phyloP scores from a whole-genome alignment of 768 basidiomycete genomes.

The Amanita exitialis region DNA sequence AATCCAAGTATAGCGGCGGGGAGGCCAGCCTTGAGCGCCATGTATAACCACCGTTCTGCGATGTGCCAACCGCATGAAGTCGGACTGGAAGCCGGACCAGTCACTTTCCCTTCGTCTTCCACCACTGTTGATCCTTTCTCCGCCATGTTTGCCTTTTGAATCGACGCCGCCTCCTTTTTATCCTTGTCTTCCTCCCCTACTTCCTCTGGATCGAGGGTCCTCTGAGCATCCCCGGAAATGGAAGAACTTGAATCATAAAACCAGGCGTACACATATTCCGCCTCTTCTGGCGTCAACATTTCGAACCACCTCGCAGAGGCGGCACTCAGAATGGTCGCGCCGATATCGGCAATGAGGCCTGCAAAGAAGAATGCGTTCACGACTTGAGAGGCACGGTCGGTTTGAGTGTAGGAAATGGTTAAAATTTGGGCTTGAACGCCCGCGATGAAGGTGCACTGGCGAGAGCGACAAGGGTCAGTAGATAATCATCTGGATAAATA shows the following conservation, averaged over 20 bases:
- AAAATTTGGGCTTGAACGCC: slow-evolving; percentile 4
- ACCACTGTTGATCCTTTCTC: background rate
- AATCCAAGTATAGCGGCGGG: background rate
- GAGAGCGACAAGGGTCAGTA: background rate
- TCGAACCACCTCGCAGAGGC: slow-evolving; percentile 3
- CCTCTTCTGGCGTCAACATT: slow-evolving; percentile 1
- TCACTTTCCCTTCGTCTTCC: too few species aligned
- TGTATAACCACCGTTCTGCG: background rate
- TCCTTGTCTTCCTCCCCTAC: background rate
- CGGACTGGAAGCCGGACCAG: background rate
- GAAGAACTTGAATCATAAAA: background rate
- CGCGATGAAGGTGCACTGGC: slow-evolving; percentile 2
- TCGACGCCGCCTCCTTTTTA: background rate
- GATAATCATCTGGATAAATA: background rate
- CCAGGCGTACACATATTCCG: background rate
- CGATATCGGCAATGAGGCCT: slow-evolving; percentile 3
- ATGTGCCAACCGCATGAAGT: background rate
- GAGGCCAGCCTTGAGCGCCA: background rate
- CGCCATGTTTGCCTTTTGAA: background rate
- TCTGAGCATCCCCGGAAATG: too few species aligned
- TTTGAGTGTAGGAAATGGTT: background rate
- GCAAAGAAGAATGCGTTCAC: slow-evolving; percentile 4
- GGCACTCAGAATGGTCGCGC: background rate
- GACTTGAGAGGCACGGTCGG: background rate
- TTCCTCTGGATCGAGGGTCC: background rate